Evolutionary conservation across 352 stramenopile genomes (phyloP).

Genomic region (Globisporangium heterothallicum): DNA sequence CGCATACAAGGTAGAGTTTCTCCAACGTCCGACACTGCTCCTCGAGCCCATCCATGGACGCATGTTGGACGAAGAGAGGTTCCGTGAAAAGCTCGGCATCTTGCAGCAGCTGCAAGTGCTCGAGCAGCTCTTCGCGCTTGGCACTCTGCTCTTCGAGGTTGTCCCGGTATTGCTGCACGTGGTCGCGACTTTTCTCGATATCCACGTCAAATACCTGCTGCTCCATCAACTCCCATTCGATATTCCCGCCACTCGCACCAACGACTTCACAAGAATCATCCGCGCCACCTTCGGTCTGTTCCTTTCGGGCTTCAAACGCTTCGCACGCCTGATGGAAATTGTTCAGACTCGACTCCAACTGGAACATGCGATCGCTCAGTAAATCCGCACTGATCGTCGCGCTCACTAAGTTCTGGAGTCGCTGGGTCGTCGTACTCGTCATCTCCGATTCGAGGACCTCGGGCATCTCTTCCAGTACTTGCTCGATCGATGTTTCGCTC

Average conservation of each 20-base stretch:
- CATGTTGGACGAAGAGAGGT: constrained; percentile 20
- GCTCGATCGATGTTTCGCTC: constrained; percentile 32
- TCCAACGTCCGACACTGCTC: constrained; percentile 47
- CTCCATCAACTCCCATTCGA: constrained; percentile 72
- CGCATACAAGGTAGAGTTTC: constrained; percentile 44
- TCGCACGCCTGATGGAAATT: constrained; percentile 65
- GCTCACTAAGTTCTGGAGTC: constrained; percentile 70
- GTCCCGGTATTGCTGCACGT: constrained; percentile 75
- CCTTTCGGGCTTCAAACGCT: constrained; percentile 24
- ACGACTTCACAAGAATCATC: constrained; percentile 17
- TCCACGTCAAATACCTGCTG: constrained; percentile 78
- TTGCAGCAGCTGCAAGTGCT: constrained; percentile 37
- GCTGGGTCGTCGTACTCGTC: constrained; percentile 33
- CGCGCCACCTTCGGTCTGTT: constrained; percentile 17
- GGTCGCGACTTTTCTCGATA: constrained; percentile 54
- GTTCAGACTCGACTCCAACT: constrained; percentile 75
- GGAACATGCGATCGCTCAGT: constrained; percentile 86
- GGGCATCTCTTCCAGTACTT: constrained; percentile 58
- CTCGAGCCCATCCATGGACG: constrained; percentile 24
- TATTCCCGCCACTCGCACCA: constrained; percentile 28
- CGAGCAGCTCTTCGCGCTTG: constrained; percentile 57
- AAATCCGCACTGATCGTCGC: constrained; percentile 80
- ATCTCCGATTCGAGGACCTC: constrained; percentile 51
- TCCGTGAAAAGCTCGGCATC: constrained; percentile 47
- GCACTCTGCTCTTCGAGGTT: constrained; percentile 61